phyloP scores from a whole-genome alignment of 352 stramenopile species.

The Globisporangium alternatum region DNA sequence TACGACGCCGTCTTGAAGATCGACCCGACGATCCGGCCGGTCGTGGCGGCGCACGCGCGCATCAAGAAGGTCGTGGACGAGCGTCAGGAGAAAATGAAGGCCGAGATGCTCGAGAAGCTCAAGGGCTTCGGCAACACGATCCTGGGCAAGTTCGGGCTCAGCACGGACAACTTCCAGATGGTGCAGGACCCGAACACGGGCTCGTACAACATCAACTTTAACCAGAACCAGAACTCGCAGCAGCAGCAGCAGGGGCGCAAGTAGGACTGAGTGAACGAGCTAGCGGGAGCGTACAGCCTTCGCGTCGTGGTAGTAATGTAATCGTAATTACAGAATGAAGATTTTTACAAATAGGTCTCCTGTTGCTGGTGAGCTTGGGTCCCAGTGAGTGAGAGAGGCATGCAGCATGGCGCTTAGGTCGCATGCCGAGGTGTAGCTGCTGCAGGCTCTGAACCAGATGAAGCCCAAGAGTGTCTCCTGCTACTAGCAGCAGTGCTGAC shows the following conservation, averaged over 20 bases:
- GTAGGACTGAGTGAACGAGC: neutral
- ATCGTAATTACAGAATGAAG: neutral
- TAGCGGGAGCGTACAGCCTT: neutral
- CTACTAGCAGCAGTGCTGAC: too few species aligned
- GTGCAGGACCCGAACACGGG: constrained; percentile 96
- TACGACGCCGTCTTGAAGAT: constrained; percentile 92
- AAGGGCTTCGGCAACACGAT: constrained; percentile 99
- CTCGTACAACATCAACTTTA: constrained; percentile 97
- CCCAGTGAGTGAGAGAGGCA: too few species aligned
- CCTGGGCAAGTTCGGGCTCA: constrained; percentile 98
- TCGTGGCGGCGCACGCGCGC: constrained; percentile 54
- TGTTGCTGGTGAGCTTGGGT: too few species aligned
- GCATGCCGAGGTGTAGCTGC: too few species aligned
- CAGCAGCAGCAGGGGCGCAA: constrained; percentile 8
- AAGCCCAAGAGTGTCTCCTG: too few species aligned
- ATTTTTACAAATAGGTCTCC: neutral
- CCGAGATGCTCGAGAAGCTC: constrained; percentile 95
- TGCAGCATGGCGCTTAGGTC: too few species aligned
- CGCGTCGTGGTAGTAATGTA: neutral
- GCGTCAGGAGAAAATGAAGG: constrained; percentile 98
- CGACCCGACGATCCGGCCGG: constrained; percentile 75
- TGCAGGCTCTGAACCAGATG: too few species aligned
- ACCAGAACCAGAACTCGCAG: constrained; percentile 68
- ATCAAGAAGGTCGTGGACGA: constrained; percentile 92
- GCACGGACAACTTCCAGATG: constrained; percentile 99